Base-by-base conservation (phyloP, 176 grass and related monocot genomes). In the Rhipidocladum racemiflorum region DNA sequence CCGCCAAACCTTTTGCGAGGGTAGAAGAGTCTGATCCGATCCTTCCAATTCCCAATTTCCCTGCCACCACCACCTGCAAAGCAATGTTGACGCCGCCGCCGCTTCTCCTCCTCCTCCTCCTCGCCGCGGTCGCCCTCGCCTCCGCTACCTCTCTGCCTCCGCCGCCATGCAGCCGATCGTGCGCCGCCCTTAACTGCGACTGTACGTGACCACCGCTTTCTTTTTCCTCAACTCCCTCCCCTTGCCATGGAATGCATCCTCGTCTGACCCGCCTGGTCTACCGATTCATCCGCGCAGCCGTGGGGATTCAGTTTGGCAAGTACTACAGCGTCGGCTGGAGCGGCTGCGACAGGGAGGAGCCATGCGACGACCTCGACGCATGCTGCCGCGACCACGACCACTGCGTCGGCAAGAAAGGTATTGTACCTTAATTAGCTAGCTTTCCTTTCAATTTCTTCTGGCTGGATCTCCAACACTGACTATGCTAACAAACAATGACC, bases 321-420 rank as follows among this genome's bases (percentile, higher is more conserved):
- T 94, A 88, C 69, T 92, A 90, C 72, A 90, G 95, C 50, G 92
- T 98, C 39, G 92, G 88, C 10, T 95, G 92, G 95, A 91, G 86
- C 36, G 90, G 92, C 55, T 98, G 95, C 61, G 82, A 94, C 1
- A 92, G 92, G 20, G 95, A 98, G 82, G 88, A 98, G 42, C 95
- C 95, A 38, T 98, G 95, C 32, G 95, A 98, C 56, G 95, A 98
- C 61, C 95, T 98, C 64, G 92, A 95, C 49, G 95, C 90, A 23
- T 98, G 88, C 81, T 95, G 95, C 90, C 93, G 93, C 54, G 84
- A 84, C 32, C 95, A 95, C 70, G 95, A 98, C 29, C 27, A 85
- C 67, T 98, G 95, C 74, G 92, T 98, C 56, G 92, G 88, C 34
- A 93, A 91, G 80, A 98, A 98, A 93, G 90, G 95, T 94, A 53